A percentile compares a stretch with the other conserved stretches of the same genome.
These are phyloP conservation scores for Arthrinium puccinioides DNA, from an alignment of 2,329 filamentous ascomycete species.

Conservation along the genomic window DNA sequence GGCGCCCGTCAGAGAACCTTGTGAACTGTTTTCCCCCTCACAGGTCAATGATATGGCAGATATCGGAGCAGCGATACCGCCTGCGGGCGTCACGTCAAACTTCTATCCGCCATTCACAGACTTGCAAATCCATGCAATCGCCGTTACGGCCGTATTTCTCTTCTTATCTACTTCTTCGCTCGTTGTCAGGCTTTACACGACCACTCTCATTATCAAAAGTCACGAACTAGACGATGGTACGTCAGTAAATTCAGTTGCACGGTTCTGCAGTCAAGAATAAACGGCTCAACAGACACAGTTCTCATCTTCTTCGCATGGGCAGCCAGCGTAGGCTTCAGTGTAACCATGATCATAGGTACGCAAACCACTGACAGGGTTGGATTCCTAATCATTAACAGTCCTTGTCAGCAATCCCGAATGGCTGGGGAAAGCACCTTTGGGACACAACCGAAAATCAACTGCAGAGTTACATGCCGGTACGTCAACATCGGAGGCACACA, in stretches of 20 bases:
- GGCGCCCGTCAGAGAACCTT: too few species aligned
- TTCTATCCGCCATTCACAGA: background rate
- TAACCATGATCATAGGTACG: background rate
- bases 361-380: too few species aligned
- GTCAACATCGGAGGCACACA: background rate
- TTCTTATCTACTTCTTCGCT: background rate
- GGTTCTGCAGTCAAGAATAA: too few species aligned
- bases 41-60: too few species aligned
- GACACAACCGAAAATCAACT: background rate
- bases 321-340: background rate
- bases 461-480: background rate
- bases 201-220: background rate
- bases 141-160: background rate
- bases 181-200: background rate
- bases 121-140: background rate
- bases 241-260: background rate
- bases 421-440: background rate
- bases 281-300: background rate
- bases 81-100: background rate
- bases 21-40: too few species aligned
- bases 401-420: background rate
- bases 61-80: background rate
- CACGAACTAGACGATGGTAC: background rate
- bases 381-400: background rate
- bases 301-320: background rate